Evolutionary conservation across 2,329 filamentous ascomycete genomes (phyloP).

Genomic region (Venturiaceae sp.): DNA sequence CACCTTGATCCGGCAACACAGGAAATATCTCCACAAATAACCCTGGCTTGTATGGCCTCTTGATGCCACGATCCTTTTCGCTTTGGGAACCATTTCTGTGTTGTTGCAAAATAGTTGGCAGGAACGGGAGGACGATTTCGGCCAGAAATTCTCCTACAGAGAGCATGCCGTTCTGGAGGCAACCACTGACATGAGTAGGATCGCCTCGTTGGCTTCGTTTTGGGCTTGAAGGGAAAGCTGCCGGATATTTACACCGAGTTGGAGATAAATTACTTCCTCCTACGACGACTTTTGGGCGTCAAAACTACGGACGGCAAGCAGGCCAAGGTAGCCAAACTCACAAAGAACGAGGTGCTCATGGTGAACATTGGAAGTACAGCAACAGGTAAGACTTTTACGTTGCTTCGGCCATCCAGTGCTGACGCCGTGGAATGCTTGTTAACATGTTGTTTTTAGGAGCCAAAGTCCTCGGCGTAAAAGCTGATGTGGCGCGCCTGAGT

Average conservation of each 20-base stretch:
- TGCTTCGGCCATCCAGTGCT: not conserved
- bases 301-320: conserved; percentile 98
- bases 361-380: conserved; percentile 98
- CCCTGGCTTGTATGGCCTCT: too few relatives aligned
- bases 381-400: conserved; percentile 63
- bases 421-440: not conserved
- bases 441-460: too few relatives aligned
- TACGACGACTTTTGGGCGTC: conserved; percentile 88
- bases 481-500: conserved; percentile 90
- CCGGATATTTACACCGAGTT: conserved; percentile 98
- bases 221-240: conserved; percentile 85
- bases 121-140: too few relatives aligned
- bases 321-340: conserved; percentile 95
- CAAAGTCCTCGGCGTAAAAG: conserved; percentile 75
- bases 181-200: too few relatives aligned
- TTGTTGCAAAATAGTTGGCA: too few relatives aligned
- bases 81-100: too few relatives aligned
- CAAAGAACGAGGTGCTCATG: conserved; percentile 99
- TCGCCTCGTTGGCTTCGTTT: conserved; percentile 95
- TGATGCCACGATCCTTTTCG: too few relatives aligned
- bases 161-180: too few relatives aligned
- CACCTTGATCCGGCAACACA: too few relatives aligned
- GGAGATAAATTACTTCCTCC: conserved; percentile 98
- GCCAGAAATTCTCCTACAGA: too few relatives aligned
- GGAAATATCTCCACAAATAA: too few relatives aligned